Conservation (phyloP, 768 basidiomycete species). For the Pseudohyphozyma bogoriensis region DNA sequence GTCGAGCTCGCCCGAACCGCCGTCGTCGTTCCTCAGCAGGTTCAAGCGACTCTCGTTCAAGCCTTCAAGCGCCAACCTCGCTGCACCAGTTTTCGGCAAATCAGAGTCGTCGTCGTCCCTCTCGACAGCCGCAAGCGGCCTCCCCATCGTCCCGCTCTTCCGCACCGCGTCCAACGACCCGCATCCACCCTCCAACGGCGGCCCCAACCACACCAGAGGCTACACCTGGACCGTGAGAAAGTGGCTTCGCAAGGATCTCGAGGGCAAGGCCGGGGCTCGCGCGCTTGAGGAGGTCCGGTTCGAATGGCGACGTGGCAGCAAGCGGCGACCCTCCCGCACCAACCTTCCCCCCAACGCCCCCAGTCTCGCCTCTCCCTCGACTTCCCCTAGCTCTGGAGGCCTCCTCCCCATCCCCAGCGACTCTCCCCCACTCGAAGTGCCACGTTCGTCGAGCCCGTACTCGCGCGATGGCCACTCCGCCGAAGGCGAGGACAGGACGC, state of each 20-base stretch:
- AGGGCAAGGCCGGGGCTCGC: slow-evolving; percentile 16
- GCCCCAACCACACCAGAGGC: slow-evolving; percentile 37
- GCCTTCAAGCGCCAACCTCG: background rate
- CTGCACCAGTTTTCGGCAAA: background rate
- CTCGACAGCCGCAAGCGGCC: background rate
- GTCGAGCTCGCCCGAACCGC: background rate
- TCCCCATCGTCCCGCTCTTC: slow-evolving; percentile 9
- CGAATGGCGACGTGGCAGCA: slow-evolving; percentile 61
- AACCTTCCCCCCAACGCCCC: background rate
- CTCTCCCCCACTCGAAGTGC: no score
- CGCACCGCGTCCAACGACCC: slow-evolving; percentile 19
- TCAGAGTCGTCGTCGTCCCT: background rate
- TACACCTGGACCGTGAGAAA: slow-evolving; percentile 68
- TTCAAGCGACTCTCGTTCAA: slow-evolving; percentile 17
- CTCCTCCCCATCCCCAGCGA: no score
- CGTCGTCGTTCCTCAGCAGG: slow-evolving; percentile 1
- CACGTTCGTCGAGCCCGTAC: no score
- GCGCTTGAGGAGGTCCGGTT: slow-evolving; percentile 59
- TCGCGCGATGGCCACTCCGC: no score
- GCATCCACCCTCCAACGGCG: slow-evolving; percentile 44
- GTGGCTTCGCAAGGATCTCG: slow-evolving; percentile 46
- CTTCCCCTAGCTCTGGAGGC: background rate
- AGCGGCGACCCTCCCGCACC: background rate
- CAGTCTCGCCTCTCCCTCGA: background rate
- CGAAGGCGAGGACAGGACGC: slow-evolving; percentile 1